Evolutionary conservation across 345 rosid genomes (phyloP).

Genomic region (Dipteronia sinensis): DNA sequence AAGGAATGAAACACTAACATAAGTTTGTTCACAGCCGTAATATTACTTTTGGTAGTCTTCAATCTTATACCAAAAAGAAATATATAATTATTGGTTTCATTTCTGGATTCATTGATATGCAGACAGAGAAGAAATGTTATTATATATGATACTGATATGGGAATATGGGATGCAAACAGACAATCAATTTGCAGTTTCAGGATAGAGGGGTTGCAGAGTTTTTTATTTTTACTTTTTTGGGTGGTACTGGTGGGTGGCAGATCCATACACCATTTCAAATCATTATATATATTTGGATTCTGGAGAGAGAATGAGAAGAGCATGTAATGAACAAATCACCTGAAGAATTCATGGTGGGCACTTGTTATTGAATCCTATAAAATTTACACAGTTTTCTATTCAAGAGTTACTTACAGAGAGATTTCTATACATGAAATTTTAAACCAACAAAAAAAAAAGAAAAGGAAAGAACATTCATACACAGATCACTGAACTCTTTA

Average conservation of each 20-base stretch:
- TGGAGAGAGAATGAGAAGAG: background rate
- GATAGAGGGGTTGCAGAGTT: background rate
- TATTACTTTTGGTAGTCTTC: background rate
- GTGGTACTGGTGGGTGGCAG: background rate
- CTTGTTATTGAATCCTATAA: background rate
- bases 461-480: background rate
- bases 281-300: background rate
- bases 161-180: background rate
- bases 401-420: background rate
- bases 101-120: background rate
- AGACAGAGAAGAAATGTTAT: background rate
- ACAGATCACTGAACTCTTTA: conserved; percentile 2
- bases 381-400: no score
- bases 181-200: background rate
- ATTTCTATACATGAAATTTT: background rate
- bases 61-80: background rate
- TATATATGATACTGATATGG: background rate
- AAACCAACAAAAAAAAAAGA: no score
- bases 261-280: conserved; percentile 11
- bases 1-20: no score
- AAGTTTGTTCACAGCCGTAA: no score
- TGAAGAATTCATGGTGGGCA: conserved; percentile 1
- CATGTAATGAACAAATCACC: background rate
- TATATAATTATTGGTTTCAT: background rate
- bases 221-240: background rate